Percentiles rank a stretch among this genome's conserved stretches.
Conservation (phyloP, 352 stramenopile genomes). For the Phytophthora colocasiae region DNA sequence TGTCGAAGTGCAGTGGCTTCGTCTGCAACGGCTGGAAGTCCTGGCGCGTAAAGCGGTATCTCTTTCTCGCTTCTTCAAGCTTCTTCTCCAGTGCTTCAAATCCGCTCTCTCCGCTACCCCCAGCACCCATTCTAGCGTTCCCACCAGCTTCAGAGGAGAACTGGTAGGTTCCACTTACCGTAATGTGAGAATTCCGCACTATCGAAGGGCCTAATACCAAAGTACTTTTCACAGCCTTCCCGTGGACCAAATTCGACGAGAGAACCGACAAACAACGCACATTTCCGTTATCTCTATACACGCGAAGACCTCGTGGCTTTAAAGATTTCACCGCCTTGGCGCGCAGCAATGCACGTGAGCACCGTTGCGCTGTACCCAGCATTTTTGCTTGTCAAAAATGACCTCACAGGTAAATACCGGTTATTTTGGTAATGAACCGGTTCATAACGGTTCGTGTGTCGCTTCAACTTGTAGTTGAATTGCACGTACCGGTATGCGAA, state of each 20-base stretch:
- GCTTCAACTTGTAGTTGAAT: constrained; percentile 3
- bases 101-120: background rate
- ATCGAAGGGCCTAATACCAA: too few relatives aligned
- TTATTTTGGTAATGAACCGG: background rate
- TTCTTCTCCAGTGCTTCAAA: background rate
- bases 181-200: constrained; percentile 2
- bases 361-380: constrained; percentile 4
- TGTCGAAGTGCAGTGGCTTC: constrained; percentile 81
- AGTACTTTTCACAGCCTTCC: background rate
- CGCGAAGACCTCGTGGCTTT: background rate
- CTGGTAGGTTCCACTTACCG: background rate
- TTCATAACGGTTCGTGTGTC: background rate
- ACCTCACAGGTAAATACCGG: background rate
- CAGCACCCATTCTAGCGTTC: background rate
- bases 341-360: constrained; percentile 15
- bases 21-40: constrained; percentile 73
- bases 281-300: background rate
- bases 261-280: constrained; percentile 16
- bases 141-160: constrained; percentile 14
- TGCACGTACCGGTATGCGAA: too few relatives aligned
- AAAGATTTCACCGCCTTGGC: constrained; percentile 2
- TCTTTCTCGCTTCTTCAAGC: constrained; percentile 46
- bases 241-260: constrained; percentile 1
- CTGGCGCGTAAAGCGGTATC: constrained; percentile 74
- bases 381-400: constrained; percentile 9